Evolutionary conservation across 108 stramenopile genomes (phyloP), one percentile per base, ranked within the genome.

Genomic region (Nitzschia sp.): DNA sequence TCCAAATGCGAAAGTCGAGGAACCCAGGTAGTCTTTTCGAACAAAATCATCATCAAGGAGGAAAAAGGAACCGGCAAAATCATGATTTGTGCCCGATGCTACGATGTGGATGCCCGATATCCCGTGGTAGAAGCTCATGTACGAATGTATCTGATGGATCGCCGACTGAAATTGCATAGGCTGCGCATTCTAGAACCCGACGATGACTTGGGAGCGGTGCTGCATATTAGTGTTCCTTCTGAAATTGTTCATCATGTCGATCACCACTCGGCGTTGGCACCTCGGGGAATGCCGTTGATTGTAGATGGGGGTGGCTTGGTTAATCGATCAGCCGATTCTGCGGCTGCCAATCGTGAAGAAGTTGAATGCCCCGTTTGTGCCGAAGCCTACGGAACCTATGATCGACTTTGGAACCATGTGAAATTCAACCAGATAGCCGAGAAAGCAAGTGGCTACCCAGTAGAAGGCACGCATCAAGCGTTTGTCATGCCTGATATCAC

Each of bases 71-170:
- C 47, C 19, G 28, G 28, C 8, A 42, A 49, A 19, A 27, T 29
- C 25, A 28, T 64, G 26, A 45, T 59, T 45, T 32, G 36, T 6
- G 35, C 85, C 24, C 82, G 85, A 21, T 66, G 92, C 27, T 92
- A 80, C 59, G 95, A 96, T 57, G 58, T 88, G 6, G 90, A 91
- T 68, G 61, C 81, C 26, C 61, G 58, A 30, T 78, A 85, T 35
- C 90, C 88, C 13, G 68, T 94, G 18, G 91, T 96, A 30, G 95
- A 96, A 62, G 88, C 91, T 1, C 95, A 96, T 75, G 85, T 88
- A 47, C 88, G 93, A 30, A 65, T 93, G 33, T 96, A 96, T 64
- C 76, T 89, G 15, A 71, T 74, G 46, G 76, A 74, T 53, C 49
- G 75, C 27, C 66, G 71, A 53, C 77, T 85, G 27, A 64, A 81